Evolutionary conservation across 257 asterid species (phyloP).

Genomic region (Capsicum pubescens): DNA sequence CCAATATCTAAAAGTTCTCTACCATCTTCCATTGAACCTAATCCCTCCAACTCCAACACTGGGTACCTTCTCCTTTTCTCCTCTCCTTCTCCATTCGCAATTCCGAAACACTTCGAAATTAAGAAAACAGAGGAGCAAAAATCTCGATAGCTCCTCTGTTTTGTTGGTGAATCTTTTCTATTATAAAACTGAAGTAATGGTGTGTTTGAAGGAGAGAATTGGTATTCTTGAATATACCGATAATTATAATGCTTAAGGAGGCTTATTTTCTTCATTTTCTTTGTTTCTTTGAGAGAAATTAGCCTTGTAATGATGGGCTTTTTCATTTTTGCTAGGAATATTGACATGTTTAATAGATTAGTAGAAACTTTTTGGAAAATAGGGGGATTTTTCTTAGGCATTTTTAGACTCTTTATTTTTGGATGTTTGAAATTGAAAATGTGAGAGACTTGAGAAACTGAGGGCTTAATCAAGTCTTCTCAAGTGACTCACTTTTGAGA

Average conservation of each 20-base stretch:
- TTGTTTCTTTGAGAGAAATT: slow-evolving; percentile 41
- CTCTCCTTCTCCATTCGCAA: slow-evolving; percentile 24
- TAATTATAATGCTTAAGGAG: slow-evolving; percentile 45
- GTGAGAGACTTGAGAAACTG: slow-evolving; percentile 13
- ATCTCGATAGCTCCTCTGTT: slow-evolving; percentile 41
- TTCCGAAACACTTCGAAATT: slow-evolving; percentile 51
- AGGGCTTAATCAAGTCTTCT: not conserved
- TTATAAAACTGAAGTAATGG: slow-evolving; percentile 42
- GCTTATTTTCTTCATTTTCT: slow-evolving; percentile 41
- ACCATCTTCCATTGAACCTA: slow-evolving; percentile 25
- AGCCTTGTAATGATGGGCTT: slow-evolving; percentile 48
- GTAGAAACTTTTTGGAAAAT: slow-evolving; percentile 53
- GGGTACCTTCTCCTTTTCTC: slow-evolving; percentile 22
- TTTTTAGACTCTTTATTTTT: not conserved
- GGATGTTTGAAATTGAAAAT: not conserved
- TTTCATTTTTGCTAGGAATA: slow-evolving; percentile 56
- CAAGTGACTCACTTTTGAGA: not conserved
- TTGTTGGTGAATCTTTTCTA: slow-evolving; percentile 31
- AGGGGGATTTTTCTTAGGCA: slow-evolving; percentile 51
- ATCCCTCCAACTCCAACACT: slow-evolving; percentile 36
- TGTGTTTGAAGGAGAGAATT: slow-evolving; percentile 69
- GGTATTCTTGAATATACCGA: slow-evolving; percentile 58
- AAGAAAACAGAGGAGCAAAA: slow-evolving; percentile 42
- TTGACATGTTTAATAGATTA: slow-evolving; percentile 42
- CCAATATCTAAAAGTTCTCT: slow-evolving; percentile 36